Evolutionary conservation across 345 rosid species (phyloP).

Genomic region (Diplotaxis tenuifolia): DNA sequence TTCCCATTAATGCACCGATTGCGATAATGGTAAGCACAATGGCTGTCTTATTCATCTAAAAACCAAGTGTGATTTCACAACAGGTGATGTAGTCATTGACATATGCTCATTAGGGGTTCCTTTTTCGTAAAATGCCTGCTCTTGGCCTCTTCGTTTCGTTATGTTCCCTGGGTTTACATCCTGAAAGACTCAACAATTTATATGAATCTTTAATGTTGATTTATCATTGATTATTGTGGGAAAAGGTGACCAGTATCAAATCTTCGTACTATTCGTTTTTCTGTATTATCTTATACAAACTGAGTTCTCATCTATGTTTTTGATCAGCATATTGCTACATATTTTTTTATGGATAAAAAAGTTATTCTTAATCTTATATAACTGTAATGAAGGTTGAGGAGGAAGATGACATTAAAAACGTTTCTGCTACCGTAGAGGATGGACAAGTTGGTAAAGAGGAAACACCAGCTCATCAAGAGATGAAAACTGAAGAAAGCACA

Average conservation of each 20-base stretch:
- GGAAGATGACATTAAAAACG: conserved; percentile 64
- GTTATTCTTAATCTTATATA: conserved; percentile 22
- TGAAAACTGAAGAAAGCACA: conserved; percentile 37
- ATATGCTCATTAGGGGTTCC: neutral
- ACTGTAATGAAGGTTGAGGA: conserved; percentile 78
- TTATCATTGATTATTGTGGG: conserved; percentile 1
- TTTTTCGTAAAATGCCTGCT: conserved; percentile 11
- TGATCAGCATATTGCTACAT: conserved; percentile 15
- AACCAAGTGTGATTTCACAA: conserved; percentile 11
- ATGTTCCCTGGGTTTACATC: conserved; percentile 12
- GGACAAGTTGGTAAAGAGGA: conserved; percentile 52
- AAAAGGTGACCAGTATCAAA: conserved; percentile 1
- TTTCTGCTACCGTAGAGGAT: conserved; percentile 49
- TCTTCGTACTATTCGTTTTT: conserved; percentile 4
- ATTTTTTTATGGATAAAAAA: neutral
- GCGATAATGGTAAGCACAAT: conserved; percentile 67
- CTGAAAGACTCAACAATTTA: conserved; percentile 4
- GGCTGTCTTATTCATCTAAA: conserved; percentile 9
- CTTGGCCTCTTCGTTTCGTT: conserved; percentile 24
- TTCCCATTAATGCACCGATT: conserved; percentile 84
- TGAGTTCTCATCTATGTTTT: conserved; percentile 23
- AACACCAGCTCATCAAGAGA: conserved; percentile 43
- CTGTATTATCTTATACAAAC: neutral
- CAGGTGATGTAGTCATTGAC: conserved; percentile 6
- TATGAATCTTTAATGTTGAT: conserved; percentile 1